Conservation (phyloP, 2,329 filamentous ascomycete genomes). For the Plenodomus biglobosus region DNA sequence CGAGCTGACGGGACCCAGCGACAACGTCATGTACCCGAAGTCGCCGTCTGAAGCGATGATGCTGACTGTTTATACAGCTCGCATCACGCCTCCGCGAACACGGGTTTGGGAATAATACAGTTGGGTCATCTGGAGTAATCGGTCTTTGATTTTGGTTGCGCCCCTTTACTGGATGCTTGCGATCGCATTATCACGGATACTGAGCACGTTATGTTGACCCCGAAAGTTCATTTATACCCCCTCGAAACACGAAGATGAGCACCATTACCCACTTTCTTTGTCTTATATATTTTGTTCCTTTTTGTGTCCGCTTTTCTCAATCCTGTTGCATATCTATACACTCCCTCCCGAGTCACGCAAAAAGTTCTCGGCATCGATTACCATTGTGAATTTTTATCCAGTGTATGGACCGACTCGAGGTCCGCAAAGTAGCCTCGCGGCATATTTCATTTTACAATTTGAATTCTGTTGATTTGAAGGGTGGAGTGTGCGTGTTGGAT, state of each 20-base stretch:
- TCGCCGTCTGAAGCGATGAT: constrained; percentile 18
- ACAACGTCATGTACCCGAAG: constrained; percentile 41
- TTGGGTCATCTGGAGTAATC: background rate
- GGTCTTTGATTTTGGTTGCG: background rate
- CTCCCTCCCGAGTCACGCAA: background rate
- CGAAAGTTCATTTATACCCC: background rate
- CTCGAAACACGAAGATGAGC: background rate
- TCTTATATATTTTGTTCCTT: background rate
- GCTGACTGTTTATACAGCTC: constrained; percentile 6
- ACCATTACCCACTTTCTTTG: background rate
- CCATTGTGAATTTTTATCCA: background rate
- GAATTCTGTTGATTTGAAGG: background rate
- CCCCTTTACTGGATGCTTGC: background rate
- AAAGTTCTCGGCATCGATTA: background rate
- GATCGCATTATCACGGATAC: background rate
- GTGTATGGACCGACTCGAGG: background rate
- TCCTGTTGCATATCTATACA: background rate
- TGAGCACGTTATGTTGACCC: background rate
- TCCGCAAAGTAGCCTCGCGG: background rate
- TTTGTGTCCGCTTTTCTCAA: no score
- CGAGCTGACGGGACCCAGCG: constrained; percentile 50
- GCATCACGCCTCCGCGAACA: background rate
- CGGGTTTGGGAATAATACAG: background rate
- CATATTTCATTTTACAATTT: background rate
- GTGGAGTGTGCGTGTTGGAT: background rate